These are phyloP conservation scores for Onygenales sp. DNA, from an alignment of 2,329 filamentous ascomycete species.

Conservation along the genomic window DNA sequence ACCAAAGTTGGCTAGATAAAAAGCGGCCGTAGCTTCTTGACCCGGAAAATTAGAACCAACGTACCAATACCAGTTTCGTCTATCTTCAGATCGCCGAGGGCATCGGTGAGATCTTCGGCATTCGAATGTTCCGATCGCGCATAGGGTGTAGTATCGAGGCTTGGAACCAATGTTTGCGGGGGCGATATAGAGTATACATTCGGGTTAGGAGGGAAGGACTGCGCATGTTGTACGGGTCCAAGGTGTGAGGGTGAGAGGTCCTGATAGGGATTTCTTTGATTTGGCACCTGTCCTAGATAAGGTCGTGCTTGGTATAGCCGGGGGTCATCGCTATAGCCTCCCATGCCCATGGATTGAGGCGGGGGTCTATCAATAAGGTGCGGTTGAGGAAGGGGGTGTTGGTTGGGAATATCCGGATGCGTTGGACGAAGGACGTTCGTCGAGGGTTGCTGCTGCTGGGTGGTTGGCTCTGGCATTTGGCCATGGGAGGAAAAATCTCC, in stretches of 20 bases:
- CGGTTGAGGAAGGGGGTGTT: conserved; percentile 40
- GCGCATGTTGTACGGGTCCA: neutral
- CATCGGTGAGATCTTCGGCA: conserved; percentile 64
- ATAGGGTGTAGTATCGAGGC: conserved; percentile 37
- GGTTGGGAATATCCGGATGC: conserved; percentile 21
- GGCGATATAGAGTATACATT: conserved; percentile 5
- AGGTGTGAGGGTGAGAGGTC: conserved; percentile 17
- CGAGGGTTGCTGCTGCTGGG: conserved; percentile 5
- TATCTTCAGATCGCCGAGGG: conserved; percentile 78
- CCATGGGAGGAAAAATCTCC: conserved; percentile 33
- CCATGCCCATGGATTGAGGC: conserved; percentile 8
- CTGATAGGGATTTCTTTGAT: conserved; percentile 22
- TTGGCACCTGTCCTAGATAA: conserved; percentile 23
- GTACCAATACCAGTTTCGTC: conserved; percentile 77
- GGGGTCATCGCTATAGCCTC: conserved; percentile 33
- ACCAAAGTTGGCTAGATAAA: neutral
- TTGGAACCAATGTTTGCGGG: conserved; percentile 19
- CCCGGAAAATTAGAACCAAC: conserved; percentile 3
- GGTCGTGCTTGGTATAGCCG: conserved; percentile 27
- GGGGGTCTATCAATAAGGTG: conserved; percentile 15
- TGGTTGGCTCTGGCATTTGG: conserved; percentile 17
- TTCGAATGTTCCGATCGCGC: conserved; percentile 56
- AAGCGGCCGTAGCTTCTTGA: neutral
- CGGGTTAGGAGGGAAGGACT: neutral
- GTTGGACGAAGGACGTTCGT: neutral